phyloP scores from a whole-genome alignment of 805 yeast species.

The Saccharomycopsis javanensis region DNA sequence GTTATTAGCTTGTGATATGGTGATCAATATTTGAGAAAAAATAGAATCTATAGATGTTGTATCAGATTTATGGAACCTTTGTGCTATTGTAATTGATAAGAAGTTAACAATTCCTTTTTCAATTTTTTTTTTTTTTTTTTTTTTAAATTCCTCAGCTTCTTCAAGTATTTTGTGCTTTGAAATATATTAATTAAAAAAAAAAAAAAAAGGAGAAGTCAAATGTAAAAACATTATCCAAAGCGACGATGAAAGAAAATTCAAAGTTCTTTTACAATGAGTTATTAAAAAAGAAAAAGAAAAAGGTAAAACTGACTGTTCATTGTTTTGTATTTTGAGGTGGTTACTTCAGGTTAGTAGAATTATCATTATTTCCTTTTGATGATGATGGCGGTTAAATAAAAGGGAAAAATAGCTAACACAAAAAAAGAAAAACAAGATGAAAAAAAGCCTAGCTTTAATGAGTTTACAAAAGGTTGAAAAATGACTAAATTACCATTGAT shows the following conservation, averaged over 20 bases:
- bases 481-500: too few species aligned
- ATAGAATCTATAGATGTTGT: too few species aligned
- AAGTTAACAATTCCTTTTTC: constrained; percentile 34
- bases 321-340: background rate
- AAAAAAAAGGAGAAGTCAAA: too few species aligned
- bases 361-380: background rate
- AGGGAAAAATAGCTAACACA: too few species aligned
- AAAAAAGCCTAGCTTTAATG: too few species aligned
- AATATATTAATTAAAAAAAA: too few species aligned
- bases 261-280: background rate
- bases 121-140: constrained; percentile 32
- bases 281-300: background rate
- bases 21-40: too few species aligned
- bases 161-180: background rate
- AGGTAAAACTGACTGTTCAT: background rate
- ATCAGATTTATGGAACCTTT: constrained; percentile 33
- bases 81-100: constrained; percentile 42
- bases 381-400: background rate
- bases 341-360: background rate
- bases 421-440: too few species aligned
- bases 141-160: background rate
- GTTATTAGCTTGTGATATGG: background rate
- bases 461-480: too few species aligned
- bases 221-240: too few species aligned
- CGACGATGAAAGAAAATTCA: too few species aligned